Percentiles rank a stretch among this genome's conserved stretches.
Evolutionary conservation across 2,329 filamentous ascomycete species (phyloP).

Genomic region (Colletotrichum incanum): DNA sequence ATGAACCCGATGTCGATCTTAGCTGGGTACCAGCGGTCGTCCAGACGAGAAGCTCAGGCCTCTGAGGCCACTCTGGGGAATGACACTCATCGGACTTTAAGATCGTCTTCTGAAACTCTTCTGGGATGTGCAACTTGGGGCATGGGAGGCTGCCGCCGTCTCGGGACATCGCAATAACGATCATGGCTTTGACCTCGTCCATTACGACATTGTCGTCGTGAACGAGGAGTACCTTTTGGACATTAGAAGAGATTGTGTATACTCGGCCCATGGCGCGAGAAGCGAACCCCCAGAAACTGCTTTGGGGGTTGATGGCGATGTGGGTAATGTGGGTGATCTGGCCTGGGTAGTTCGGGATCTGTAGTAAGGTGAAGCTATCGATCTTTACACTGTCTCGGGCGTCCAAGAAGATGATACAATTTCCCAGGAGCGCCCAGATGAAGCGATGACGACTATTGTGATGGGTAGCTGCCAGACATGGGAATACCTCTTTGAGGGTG

Average conservation of each 20-base stretch:
- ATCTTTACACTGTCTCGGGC: background rate
- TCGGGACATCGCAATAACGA: background rate
- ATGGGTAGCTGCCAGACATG: background rate
- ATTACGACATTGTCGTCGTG: background rate
- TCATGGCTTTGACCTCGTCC: background rate
- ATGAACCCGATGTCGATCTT: background rate
- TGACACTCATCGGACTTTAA: no score
- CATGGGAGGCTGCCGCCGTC: background rate
- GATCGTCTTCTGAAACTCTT: no score
- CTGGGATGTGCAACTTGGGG: background rate
- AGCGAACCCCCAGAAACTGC: background rate
- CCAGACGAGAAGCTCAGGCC: background rate
- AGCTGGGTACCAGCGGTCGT: background rate
- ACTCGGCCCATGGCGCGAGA: background rate
- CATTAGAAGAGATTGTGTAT: background rate
- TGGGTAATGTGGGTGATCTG: background rate
- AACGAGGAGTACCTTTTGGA: background rate
- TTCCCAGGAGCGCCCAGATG: background rate
- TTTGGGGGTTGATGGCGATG: background rate
- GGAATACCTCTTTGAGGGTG: background rate
- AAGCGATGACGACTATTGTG: fast-evolving
- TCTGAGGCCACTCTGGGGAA: no score
- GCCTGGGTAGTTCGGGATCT: background rate
- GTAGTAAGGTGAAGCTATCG: background rate
- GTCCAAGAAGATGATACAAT: background rate